phyloP scores from a whole-genome alignment of 345 rosid species.

The Crucihimalaya himalaica region DNA sequence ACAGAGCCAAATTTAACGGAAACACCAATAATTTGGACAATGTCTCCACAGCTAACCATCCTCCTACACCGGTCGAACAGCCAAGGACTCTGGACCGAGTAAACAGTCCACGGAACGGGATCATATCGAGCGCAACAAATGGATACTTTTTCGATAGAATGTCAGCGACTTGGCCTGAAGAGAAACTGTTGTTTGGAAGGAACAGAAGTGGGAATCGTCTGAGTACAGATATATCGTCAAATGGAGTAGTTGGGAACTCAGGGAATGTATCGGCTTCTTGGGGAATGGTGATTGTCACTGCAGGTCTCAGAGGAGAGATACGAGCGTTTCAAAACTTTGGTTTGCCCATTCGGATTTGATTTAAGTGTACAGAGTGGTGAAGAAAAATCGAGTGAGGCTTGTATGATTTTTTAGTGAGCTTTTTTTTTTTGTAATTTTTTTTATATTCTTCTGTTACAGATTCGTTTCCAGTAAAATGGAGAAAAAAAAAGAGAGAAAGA shows the following conservation, averaged over 20 bases:
- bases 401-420: conserved; percentile 57
- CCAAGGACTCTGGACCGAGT: conserved; percentile 43
- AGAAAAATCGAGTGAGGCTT: conserved; percentile 57
- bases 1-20: conserved; percentile 25
- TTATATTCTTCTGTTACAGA: conserved; percentile 48
- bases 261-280: conserved; percentile 58
- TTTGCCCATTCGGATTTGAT: conserved; percentile 66
- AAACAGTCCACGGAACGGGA: conserved; percentile 70
- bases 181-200: conserved; percentile 59
- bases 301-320: conserved; percentile 84
- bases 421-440: conserved; percentile 42
- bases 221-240: conserved; percentile 51
- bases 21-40: conserved; percentile 51
- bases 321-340: conserved; percentile 91
- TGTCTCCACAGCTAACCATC: conserved; percentile 69
- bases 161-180: conserved; percentile 94
- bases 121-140: conserved; percentile 75
- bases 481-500: conserved; percentile 12
- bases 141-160: conserved; percentile 86
- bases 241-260: conserved; percentile 41
- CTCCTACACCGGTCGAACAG: conserved; percentile 77
- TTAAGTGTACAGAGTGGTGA: conserved; percentile 32
- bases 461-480: conserved; percentile 22
- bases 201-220: conserved; percentile 56
- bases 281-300: conserved; percentile 89